Conservation (phyloP, 139 green algal species). For the Ulvella scutata region DNA sequence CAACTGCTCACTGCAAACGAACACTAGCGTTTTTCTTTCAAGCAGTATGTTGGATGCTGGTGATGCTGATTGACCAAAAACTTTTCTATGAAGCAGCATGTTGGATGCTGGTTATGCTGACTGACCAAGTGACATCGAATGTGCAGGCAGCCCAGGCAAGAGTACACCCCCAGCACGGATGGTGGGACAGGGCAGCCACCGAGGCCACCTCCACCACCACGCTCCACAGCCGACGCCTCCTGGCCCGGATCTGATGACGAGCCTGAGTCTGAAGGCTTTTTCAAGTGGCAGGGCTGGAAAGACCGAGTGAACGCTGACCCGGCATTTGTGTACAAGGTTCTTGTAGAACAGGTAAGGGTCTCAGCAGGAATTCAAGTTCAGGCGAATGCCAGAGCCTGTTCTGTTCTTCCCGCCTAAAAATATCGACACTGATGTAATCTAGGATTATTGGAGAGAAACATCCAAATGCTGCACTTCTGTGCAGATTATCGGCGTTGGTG, state of each 20-base stretch:
- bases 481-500: conserved; percentile 81
- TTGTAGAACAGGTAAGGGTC: conserved; percentile 76
- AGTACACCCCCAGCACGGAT: not conserved
- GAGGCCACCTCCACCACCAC: not conserved
- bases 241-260: not conserved
- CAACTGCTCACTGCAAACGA: too few relatives aligned
- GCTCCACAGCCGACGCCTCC: not conserved
- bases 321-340: conserved; percentile 80
- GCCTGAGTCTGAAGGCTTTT: not conserved
- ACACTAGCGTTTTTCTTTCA: too few relatives aligned
- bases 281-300: conserved; percentile 66
- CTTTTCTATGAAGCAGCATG: too few relatives aligned
- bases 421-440: too few relatives aligned
- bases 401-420: too few relatives aligned
- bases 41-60: too few relatives aligned
- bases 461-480: conserved; percentile 8
- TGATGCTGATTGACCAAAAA: too few relatives aligned
- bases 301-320: conserved; percentile 71
- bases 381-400: too few relatives aligned
- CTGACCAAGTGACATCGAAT: too few relatives aligned
- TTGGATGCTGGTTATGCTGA: too few relatives aligned
- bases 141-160: not conserved
- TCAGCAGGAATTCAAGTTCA: too few relatives aligned
- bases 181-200: not conserved
- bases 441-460: too few relatives aligned